Base-by-base conservation (phyloP, 257 asterid species). In the Lithospermum erythrorhizon region DNA sequence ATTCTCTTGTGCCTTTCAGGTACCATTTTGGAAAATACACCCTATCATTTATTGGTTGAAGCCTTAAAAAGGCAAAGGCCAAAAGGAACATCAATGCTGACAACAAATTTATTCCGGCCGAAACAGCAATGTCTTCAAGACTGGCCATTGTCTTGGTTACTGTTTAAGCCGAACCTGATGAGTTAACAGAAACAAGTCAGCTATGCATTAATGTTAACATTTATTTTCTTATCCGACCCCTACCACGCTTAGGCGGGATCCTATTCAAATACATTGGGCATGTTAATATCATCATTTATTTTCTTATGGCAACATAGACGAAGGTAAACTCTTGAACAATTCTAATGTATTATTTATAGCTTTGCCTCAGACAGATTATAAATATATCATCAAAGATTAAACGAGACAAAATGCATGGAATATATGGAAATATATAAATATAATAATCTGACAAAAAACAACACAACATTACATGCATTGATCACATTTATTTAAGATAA, bases 11-110 rank as follows among this genome's bases (percentile, higher is more conserved):
- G 24, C 89, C 94, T 76, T 77, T 86, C 62, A 61, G 70, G 52
- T 86, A 89, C 95, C 95, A 89, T 84, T 89, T 89, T 18, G 97
- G 78, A 59, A 86, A 89, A 72, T 86, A 89, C 9, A 89, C 95
- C 59, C 94, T 72, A 32, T 82, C 86, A 55, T 84, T 84, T 21
- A 84, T 23, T 18, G 97, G 97, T 51, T 86, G 87, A 56, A 89
- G 94, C 2, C 97, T 79, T 48, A 89, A 63, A 72, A 89, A 75
- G 9, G 94, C 87, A 67, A 80, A 89, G 49, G 84, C 94, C 71
- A 78, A 5, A 25, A 89, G 95, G 76, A 89, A 89, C 32, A 82
- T 76, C 70, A 89, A 63, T 53, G 89, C 97, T 21, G 94, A 86
- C 45, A 81, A 58, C 57, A 84, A 78, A 70, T 89, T 89, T 68